A percentile compares a stretch with the other conserved stretches of the same genome.
phyloP scores from a whole-genome alignment of 2,329 filamentous ascomycete species.

The Hypoxylon sp. region DNA sequence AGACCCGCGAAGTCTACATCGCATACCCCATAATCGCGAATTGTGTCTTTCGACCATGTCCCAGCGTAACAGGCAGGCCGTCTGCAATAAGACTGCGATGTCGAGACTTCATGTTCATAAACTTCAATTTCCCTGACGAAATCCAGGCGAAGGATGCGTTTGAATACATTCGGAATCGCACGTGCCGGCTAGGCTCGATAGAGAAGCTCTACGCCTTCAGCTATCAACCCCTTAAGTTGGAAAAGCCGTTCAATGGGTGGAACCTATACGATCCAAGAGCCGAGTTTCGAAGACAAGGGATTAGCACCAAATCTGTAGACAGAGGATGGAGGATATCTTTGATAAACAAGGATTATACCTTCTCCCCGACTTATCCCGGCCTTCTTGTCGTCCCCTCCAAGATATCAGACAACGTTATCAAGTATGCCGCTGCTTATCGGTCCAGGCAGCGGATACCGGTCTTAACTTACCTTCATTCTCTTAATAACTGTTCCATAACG shows the following conservation, averaged over 20 bases:
- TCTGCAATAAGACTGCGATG: slow-evolving; percentile 90
- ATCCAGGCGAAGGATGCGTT: slow-evolving; percentile 85
- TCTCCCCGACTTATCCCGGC: slow-evolving; percentile 93
- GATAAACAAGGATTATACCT: slow-evolving; percentile 91
- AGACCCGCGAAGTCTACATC: slow-evolving; percentile 83
- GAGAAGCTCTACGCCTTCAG: slow-evolving; percentile 93
- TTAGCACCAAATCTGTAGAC: slow-evolving; percentile 83
- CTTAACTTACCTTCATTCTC: slow-evolving; percentile 92
- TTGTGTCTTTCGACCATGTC: slow-evolving; percentile 83
- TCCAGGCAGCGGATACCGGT: slow-evolving; percentile 91
- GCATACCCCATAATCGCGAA: slow-evolving; percentile 92
- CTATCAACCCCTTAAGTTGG: slow-evolving; percentile 81
- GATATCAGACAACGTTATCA: slow-evolving; percentile 97
- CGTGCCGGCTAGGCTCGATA: slow-evolving; percentile 84
- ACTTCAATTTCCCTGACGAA: slow-evolving; percentile 87
- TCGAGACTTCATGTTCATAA: slow-evolving; percentile 94
- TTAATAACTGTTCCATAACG: slow-evolving; percentile 98
- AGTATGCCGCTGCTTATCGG: slow-evolving; percentile 91
- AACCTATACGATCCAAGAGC: slow-evolving; percentile 85
- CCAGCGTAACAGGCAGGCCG: slow-evolving; percentile 76
- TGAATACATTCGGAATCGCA: slow-evolving; percentile 85
- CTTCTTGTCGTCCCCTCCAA: slow-evolving; percentile 86
- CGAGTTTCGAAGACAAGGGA: slow-evolving; percentile 90
- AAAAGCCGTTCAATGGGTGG: slow-evolving; percentile 85
- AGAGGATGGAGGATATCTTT: slow-evolving; percentile 90